phyloP scores from a whole-genome alignment of 768 basidiomycete species.

The Amanita phalloides region DNA sequence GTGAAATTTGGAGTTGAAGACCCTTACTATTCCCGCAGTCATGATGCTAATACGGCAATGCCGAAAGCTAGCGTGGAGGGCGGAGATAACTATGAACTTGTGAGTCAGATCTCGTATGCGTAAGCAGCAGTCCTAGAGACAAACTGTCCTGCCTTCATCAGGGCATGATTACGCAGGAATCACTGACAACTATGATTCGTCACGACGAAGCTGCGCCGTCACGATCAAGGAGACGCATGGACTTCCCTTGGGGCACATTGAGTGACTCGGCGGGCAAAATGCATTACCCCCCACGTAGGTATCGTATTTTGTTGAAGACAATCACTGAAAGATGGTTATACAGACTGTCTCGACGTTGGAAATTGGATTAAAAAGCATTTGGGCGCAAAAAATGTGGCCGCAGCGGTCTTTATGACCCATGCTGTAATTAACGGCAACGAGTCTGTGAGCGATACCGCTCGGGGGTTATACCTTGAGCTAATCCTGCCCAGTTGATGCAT shows the following conservation, averaged over 20 bases:
- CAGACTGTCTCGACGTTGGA: constrained; percentile 49
- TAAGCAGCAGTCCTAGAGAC: neutral
- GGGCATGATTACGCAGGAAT: constrained; percentile 68
- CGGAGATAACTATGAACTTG: neutral
- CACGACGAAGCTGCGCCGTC: constrained; percentile 57
- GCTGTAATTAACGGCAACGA: constrained; percentile 59
- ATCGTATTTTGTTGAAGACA: neutral
- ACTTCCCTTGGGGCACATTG: constrained; percentile 29
- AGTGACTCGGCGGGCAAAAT: constrained; percentile 37
- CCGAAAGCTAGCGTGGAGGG: neutral
- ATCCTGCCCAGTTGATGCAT: constrained; percentile 31
- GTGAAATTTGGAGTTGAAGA: constrained; percentile 19
- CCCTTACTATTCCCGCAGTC: constrained; percentile 15
- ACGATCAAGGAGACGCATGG: constrained; percentile 46
- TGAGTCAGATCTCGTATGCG: neutral
- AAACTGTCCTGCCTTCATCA: constrained; percentile 13
- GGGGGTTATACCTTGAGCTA: constrained; percentile 2
- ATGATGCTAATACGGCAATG: neutral
- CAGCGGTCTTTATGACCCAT: constrained; percentile 64
- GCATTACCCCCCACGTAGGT: constrained; percentile 49
- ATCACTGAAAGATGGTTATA: neutral
- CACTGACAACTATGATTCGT: constrained; percentile 61
- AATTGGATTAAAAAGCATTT: constrained; percentile 50
- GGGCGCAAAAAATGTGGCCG: constrained; percentile 43
- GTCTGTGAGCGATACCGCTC: constrained; percentile 19